Percentiles rank a stretch among this genome's conserved stretches.
phyloP scores from a whole-genome alignment of 257 asterid species.

The Ehretia macrophylla region DNA sequence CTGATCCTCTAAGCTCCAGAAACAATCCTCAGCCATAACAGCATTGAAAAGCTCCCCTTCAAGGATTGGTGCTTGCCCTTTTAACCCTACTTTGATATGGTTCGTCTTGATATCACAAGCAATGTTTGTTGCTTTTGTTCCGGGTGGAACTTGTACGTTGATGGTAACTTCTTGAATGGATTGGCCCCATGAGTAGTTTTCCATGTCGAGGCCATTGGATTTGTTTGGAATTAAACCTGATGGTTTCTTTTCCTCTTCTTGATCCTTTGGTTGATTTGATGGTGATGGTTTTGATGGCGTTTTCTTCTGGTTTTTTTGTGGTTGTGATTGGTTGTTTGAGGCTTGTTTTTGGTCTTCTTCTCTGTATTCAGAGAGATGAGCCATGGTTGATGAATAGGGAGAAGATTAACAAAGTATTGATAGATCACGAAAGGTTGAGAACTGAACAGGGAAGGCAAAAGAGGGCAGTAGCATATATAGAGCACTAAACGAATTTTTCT shows the following conservation, averaged over 20 bases:
- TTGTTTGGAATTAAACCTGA: constrained; percentile 28
- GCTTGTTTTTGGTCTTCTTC: constrained; percentile 30
- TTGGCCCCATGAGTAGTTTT: constrained; percentile 35
- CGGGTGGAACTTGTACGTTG: constrained; percentile 38
- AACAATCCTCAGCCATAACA: constrained; percentile 17
- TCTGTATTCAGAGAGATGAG: constrained; percentile 45
- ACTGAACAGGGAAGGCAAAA: no score
- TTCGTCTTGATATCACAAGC: constrained; percentile 54
- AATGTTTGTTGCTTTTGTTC: constrained; percentile 49
- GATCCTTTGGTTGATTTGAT: not conserved
- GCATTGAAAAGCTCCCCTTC: constrained; percentile 25
- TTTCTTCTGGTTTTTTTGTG: not conserved
- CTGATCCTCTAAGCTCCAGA: constrained; percentile 17
- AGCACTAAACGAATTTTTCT: no score
- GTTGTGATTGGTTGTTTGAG: not conserved
- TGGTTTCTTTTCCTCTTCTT: constrained; percentile 3
- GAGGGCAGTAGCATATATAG: no score
- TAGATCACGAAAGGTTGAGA: no score
- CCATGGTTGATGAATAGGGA: constrained; percentile 24
- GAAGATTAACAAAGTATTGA: no score
- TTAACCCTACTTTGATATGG: constrained; percentile 53
- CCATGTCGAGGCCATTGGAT: constrained; percentile 37
- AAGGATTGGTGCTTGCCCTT: constrained; percentile 49
- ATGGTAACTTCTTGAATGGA: constrained; percentile 30
- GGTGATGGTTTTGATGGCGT: not conserved